phyloP scores from a whole-genome alignment of 2,329 filamentous ascomycete species.

The Penicillium nordicum region DNA sequence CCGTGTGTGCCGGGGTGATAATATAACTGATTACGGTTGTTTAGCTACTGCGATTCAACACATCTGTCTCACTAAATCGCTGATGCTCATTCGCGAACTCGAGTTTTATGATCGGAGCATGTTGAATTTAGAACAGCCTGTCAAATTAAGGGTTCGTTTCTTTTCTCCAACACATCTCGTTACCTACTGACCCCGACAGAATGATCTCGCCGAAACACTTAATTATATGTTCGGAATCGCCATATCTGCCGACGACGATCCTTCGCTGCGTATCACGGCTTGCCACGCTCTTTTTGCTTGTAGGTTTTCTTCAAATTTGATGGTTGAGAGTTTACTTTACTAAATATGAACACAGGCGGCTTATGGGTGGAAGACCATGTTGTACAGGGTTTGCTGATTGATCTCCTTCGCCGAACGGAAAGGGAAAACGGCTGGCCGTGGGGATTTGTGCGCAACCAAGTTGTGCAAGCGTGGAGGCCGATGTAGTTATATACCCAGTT shows the following conservation, averaged over 20 bases:
- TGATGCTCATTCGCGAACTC: conserved; percentile 27
- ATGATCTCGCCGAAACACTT: conserved; percentile 27
- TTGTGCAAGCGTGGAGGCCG: conserved; percentile 4
- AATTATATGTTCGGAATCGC: conserved; percentile 34
- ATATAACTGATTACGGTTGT: not conserved
- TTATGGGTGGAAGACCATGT: conserved; percentile 31
- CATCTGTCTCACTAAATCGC: conserved; percentile 32
- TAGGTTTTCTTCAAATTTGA: conserved; percentile 10
- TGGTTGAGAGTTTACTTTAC: not conserved
- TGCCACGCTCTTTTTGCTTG: conserved; percentile 35
- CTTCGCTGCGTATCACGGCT: conserved; percentile 33
- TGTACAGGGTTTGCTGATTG: conserved; percentile 5
- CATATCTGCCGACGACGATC: conserved; percentile 33
- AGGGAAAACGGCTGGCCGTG: conserved; percentile 11
- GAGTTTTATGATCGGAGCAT: conserved; percentile 16
- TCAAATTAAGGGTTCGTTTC: conserved; percentile 24
- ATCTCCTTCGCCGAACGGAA: conserved; percentile 9
- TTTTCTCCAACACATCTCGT: not conserved
- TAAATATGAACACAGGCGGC: conserved; percentile 17
- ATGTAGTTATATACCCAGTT: conserved; percentile 2
- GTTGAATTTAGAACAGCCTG: conserved; percentile 14
- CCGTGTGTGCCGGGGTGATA: not conserved
- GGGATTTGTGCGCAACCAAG: conserved; percentile 6
- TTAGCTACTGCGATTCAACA: conserved; percentile 34
- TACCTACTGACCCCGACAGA: conserved; percentile 14